Evolutionary conservation across 805 yeast genomes (phyloP).

Genomic region (Candida nanaspora): DNA sequence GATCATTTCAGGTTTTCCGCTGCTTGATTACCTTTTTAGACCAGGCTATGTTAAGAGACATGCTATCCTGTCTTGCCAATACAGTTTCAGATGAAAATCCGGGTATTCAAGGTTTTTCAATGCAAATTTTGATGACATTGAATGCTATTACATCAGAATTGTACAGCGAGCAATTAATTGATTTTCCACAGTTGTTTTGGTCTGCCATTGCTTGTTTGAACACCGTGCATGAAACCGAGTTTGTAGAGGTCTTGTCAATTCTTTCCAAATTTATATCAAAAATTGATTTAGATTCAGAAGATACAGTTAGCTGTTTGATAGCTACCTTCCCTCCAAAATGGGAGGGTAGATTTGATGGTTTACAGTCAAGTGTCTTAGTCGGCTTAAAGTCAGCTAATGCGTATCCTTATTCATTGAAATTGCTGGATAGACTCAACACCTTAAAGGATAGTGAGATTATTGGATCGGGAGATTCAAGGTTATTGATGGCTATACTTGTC

Average conservation of each 20-base stretch:
- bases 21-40: conserved; percentile 77
- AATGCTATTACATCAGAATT: conserved; percentile 88
- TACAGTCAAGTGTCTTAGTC: conserved; percentile 69
- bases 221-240: conserved; percentile 89
- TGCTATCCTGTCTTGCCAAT: conserved; percentile 87
- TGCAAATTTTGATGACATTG: conserved; percentile 94
- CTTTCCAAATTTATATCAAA: conserved; percentile 78
- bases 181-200: conserved; percentile 95
- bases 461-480: conserved; percentile 61
- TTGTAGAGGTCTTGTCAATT: conserved; percentile 78
- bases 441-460: conserved; percentile 69
- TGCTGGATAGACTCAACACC: conserved; percentile 64
- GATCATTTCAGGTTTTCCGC: conserved; percentile 90
- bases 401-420: conserved; percentile 66
- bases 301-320: conserved; percentile 74
- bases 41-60: conserved; percentile 82
- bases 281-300: conserved; percentile 79
- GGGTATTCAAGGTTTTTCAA: conserved; percentile 93
- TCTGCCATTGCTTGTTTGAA: conserved; percentile 85
- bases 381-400: conserved; percentile 82
- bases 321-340: conserved; percentile 90
- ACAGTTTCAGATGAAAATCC: conserved; percentile 84
- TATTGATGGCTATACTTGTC: conserved; percentile 65
- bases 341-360: conserved; percentile 91
- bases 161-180: conserved; percentile 68